Conservation (phyloP, 805 yeast genomes). For the Candida quercuum region DNA sequence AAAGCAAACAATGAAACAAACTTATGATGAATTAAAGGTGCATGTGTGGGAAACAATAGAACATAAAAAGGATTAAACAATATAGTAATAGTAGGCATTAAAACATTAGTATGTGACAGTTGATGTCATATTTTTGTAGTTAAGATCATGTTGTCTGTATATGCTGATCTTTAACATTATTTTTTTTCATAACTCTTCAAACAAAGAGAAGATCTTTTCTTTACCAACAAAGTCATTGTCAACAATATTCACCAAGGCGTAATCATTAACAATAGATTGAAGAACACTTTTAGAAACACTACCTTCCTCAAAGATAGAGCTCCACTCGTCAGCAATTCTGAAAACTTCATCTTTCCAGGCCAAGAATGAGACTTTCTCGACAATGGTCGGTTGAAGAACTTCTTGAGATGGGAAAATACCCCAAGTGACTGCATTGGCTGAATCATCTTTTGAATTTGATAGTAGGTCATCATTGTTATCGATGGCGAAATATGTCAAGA, state of each 20-base stretch:
- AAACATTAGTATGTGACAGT: constrained; percentile 7
- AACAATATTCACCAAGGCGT: constrained; percentile 79
- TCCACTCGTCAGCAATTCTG: constrained; percentile 81
- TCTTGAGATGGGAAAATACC: constrained; percentile 97
- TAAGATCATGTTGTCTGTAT: not conserved
- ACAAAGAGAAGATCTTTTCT: constrained; percentile 50
- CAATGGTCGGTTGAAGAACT: constrained; percentile 92
- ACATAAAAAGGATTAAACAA: constrained; percentile 3
- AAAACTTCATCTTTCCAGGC: constrained; percentile 98
- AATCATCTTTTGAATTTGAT: constrained; percentile 66
- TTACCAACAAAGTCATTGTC: constrained; percentile 74
- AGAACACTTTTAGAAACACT: constrained; percentile 31
- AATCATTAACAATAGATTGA: constrained; percentile 45
- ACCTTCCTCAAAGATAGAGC: constrained; percentile 38
- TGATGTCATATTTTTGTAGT: constrained; percentile 7
- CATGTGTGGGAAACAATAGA: constrained; percentile 1
- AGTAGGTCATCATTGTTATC: constrained; percentile 47
- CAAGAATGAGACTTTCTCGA: constrained; percentile 82
- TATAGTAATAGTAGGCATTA: constrained; percentile 3
- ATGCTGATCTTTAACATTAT: not conserved
- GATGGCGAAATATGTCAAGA: constrained; percentile 77
- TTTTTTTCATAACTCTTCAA: constrained; percentile 27
- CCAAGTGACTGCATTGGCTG: constrained; percentile 95
- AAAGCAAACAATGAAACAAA: no score
- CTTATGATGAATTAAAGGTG: not conserved